Base-by-base conservation (phyloP, 192 early-diverging fungal genomes). In the Chytriomyces sp. region DNA sequence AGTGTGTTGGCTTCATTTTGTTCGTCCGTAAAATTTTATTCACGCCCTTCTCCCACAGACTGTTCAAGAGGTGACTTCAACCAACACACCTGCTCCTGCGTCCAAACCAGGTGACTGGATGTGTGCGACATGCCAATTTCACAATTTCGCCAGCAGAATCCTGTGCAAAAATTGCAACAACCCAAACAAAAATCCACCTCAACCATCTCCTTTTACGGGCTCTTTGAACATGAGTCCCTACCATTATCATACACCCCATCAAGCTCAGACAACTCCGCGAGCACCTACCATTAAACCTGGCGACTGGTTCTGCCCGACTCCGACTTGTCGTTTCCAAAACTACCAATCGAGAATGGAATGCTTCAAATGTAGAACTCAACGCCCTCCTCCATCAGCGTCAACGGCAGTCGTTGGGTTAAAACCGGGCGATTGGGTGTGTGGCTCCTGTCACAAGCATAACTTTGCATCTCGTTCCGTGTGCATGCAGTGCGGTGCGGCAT, bases 221-320 rank as follows among this genome's bases (percentile, higher is more conserved):
- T 57, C 53, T n/a, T 20, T 20, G 16, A 57, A 57, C 53, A 57
- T 20, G 13, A 57, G 16, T 20, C 88, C 89, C 23, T 71, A 78
- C 50, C 7, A 57, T 74, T 35, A 78, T 72, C 69, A 81, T 16
- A 85, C 74, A 0, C 74, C 11, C 6, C n/a, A 35, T 23, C 74
- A 76, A 4, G 20, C n/a, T 28, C 13, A 10, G 72, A 5, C 81
- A 80, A 7, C 82, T 35, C 35, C 86, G 11, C 64, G 72, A n/a
- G 46, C 16, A 16, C 76, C 78, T 49, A 44, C 66, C 26, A 16
- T 83, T n/a, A 80, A 79, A 67, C 74, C 80, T 28, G 93, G 93
- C 10, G 92, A 93, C 79, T 94, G 92, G 92, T 90, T 90, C 59
- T 94, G 93, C 77, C 84, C 89, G 7, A 89, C 89, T 65, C 81